These are phyloP conservation scores for Xylaria multiplex DNA, from an alignment of 2,329 filamentous ascomycete genomes.

Conservation along the genomic window DNA sequence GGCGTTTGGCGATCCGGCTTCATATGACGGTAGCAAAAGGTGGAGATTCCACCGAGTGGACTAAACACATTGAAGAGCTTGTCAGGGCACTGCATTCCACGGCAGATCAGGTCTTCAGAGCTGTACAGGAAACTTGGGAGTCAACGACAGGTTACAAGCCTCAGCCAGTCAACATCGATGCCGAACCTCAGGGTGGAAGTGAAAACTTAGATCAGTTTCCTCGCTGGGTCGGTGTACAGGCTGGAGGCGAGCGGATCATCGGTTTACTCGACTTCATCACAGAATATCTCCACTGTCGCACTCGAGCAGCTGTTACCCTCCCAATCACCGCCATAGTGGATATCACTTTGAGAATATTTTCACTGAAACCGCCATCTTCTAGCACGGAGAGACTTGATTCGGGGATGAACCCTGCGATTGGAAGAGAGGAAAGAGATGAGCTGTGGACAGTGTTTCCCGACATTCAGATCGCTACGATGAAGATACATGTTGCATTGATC, in stretches of 20 bases:
- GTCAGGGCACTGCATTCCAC: constrained; percentile 75
- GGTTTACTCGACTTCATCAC: constrained; percentile 73
- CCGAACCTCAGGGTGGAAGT: constrained; percentile 60
- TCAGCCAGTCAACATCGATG: constrained; percentile 57
- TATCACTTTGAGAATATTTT: constrained; percentile 74
- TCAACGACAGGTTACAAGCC: constrained; percentile 64
- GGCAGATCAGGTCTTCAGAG: constrained; percentile 80
- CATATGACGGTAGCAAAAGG: constrained; percentile 86
- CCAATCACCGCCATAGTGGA: constrained; percentile 76
- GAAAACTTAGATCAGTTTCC: constrained; percentile 64
- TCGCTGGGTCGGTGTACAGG: constrained; percentile 77
- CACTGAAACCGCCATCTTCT: constrained; percentile 66
- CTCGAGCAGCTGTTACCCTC: constrained; percentile 71
- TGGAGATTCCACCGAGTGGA: constrained; percentile 81
- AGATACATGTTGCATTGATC: constrained; percentile 67
- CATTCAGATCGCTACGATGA: constrained; percentile 77
- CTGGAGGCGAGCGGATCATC: constrained; percentile 75
- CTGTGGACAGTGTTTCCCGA: constrained; percentile 78
- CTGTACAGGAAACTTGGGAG: constrained; percentile 84
- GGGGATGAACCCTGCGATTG: constrained; percentile 75
- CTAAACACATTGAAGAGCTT: constrained; percentile 68
- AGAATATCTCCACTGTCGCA: constrained; percentile 70
- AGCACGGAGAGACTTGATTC: constrained; percentile 58
- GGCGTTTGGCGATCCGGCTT: constrained; percentile 74
- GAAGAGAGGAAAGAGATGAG: constrained; percentile 82